These are phyloP conservation scores for Zygosaccharomyces rouxii DNA, from an alignment of 805 yeast genomes.

Conservation along the genomic window DNA sequence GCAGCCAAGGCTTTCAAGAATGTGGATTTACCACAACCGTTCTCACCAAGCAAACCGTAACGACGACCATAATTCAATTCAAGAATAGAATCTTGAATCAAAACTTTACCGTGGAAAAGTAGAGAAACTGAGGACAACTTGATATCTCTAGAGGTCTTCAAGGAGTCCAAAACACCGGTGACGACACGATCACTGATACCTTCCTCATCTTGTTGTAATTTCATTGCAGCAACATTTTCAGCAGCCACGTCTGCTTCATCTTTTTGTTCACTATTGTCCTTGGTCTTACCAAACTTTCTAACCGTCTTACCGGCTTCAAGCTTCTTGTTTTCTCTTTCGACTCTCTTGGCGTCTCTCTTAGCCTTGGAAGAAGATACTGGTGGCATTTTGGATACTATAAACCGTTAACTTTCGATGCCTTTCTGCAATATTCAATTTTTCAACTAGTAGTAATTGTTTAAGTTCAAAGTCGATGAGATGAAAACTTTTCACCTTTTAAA, in stretches of 20 bases:
- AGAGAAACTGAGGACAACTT: slow-evolving; percentile 86
- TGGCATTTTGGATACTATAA: slow-evolving; percentile 28
- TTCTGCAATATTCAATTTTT: not conserved
- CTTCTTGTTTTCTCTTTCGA: slow-evolving; percentile 96
- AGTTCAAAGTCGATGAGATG: slow-evolving; percentile 12
- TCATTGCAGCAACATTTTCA: slow-evolving; percentile 76
- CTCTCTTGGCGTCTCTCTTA: slow-evolving; percentile 92
- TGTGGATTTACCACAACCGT: slow-evolving; percentile 98
- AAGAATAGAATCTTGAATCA: slow-evolving; percentile 84
- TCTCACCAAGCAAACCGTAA: slow-evolving; percentile 96
- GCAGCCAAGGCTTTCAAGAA: slow-evolving; percentile 90
- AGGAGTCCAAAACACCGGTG: slow-evolving; percentile 91
- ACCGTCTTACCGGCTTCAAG: slow-evolving; percentile 68
- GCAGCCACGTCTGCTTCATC: slow-evolving; percentile 58
- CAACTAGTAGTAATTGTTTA: not conserved
- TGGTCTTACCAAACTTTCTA: slow-evolving; percentile 52
- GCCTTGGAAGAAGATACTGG: slow-evolving; percentile 89
- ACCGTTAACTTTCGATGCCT: not conserved
- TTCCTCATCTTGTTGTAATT: slow-evolving; percentile 87
- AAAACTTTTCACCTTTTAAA: slow-evolving; percentile 13
- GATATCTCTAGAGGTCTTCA: slow-evolving; percentile 88
- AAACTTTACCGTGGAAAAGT: slow-evolving; percentile 95
- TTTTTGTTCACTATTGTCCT: slow-evolving; percentile 41
- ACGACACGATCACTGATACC: slow-evolving; percentile 96
- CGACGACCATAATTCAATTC: slow-evolving; percentile 97